phyloP scores from a whole-genome alignment of 345 rosid genomes.

The Eucalyptus cloeziana region DNA sequence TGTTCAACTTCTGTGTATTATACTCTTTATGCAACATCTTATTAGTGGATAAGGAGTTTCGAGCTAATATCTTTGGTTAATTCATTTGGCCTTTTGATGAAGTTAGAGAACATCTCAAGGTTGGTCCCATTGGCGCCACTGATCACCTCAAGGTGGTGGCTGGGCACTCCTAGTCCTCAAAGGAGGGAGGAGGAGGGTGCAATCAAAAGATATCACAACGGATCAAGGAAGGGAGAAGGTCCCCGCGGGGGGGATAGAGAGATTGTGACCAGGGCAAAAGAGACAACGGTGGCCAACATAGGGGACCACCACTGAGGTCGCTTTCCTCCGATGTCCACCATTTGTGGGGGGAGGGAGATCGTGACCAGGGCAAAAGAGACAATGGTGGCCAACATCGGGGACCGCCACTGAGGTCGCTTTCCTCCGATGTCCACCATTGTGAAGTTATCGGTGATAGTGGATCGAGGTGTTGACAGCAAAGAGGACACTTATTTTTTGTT shows the following conservation, averaged over 20 bases:
- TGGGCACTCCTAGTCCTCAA: not conserved
- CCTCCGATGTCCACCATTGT: fast-evolving
- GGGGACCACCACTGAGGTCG: fast-evolving
- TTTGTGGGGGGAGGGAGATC: not conserved
- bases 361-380: not conserved
- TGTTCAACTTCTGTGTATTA: not conserved
- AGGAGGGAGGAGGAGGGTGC: not conserved
- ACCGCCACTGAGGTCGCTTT: fast-evolving
- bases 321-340: too few species aligned
- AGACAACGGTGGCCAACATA: not conserved
- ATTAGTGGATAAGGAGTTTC: not conserved
- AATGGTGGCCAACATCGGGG: not conserved
- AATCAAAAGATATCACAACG: not conserved
- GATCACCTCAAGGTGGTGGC: not conserved
- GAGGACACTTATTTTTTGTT: fast-evolving
- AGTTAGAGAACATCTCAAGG: not conserved
- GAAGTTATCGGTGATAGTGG: too few species aligned
- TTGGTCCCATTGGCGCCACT: not conserved
- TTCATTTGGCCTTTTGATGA: not conserved
- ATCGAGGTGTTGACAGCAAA: too few species aligned
- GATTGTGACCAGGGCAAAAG: not conserved
- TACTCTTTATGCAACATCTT: not conserved
- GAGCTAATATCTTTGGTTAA: not conserved
- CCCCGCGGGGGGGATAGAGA: too few species aligned
- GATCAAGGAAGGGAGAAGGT: fast-evolving